Conservation (phyloP, 2,329 filamentous ascomycete species). For the Arthrinium phaeospermum region DNA sequence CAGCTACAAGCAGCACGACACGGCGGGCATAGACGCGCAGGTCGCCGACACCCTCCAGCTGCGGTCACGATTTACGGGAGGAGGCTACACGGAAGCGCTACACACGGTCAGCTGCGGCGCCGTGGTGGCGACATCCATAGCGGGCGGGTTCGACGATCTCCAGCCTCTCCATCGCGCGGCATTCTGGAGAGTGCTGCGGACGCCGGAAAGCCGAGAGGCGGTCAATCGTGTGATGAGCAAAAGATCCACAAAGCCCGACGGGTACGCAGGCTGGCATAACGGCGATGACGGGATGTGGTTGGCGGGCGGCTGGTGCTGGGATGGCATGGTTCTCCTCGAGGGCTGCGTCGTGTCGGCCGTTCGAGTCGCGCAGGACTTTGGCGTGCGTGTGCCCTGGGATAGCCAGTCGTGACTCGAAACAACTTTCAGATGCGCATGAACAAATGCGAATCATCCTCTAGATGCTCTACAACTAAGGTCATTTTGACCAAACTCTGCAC, state of each 20-base stretch:
- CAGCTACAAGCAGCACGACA: not conserved
- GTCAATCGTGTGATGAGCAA: conserved; percentile 52
- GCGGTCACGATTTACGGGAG: not conserved
- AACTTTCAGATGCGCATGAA: too few species aligned
- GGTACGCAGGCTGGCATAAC: conserved; percentile 51
- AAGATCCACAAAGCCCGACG: not conserved
- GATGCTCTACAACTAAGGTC: too few species aligned
- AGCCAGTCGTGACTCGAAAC: not conserved
- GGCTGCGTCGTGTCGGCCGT: conserved; percentile 66
- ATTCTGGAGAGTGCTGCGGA: conserved; percentile 39
- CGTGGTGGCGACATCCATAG: not conserved
- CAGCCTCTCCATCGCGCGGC: not conserved
- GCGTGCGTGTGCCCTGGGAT: conserved; percentile 48
- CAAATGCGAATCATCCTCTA: too few species aligned
- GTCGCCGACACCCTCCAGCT: conserved; percentile 1
- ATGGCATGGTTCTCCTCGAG: conserved; percentile 67
- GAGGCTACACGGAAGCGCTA: not conserved
- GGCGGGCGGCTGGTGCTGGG: conserved; percentile 67
- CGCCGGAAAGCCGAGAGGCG: conserved; percentile 50
- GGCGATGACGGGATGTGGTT: conserved; percentile 61
- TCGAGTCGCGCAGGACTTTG: conserved; percentile 58
- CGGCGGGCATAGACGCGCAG: not conserved
- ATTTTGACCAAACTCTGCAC: not conserved
- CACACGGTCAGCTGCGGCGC: conserved; percentile 1
- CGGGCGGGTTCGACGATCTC: not conserved